A percentile compares a stretch with the other conserved stretches of the same genome.
Evolutionary conservation across 805 yeast genomes (phyloP).

Genomic region (Kodamaea sagamina): DNA sequence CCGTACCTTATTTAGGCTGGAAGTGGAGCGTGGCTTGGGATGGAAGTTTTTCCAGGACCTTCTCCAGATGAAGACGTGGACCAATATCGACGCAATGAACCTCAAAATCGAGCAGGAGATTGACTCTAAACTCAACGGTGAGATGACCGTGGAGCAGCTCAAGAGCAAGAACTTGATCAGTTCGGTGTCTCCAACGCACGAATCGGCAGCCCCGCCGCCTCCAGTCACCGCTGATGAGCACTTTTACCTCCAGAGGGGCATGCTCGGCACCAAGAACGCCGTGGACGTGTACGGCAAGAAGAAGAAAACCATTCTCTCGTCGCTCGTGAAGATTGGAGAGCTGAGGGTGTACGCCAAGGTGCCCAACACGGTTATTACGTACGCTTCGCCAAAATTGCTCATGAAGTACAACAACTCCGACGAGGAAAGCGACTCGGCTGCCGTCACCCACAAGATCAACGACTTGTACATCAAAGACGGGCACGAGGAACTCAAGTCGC

Average conservation of each 20-base stretch:
- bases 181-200: too few relatives aligned
- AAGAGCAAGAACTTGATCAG: constrained; percentile 34
- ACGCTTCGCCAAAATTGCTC: constrained; percentile 39
- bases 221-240: not conserved
- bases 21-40: constrained; percentile 39
- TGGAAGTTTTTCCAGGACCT: constrained; percentile 33
- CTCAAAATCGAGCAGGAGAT: constrained; percentile 39
- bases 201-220: too few relatives aligned
- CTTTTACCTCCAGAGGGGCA: constrained; percentile 20
- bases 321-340: constrained; percentile 34
- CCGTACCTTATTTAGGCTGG: constrained; percentile 28
- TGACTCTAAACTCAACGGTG: constrained; percentile 31
- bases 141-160: constrained; percentile 29
- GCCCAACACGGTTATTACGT: constrained; percentile 36
- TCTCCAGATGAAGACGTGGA: constrained; percentile 35
- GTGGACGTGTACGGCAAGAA: constrained; percentile 34
- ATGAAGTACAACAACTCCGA: constrained; percentile 36
- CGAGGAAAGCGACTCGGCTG: constrained; percentile 16
- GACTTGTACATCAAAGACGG: constrained; percentile 34
- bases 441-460: constrained; percentile 27
- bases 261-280: constrained; percentile 30
- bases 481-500: constrained; percentile 22
- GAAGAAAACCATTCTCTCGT: constrained; percentile 39
- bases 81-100: constrained; percentile 28
- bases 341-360: constrained; percentile 36